These are phyloP conservation scores for Inga leiocalycina DNA, from an alignment of 306 rosid species.

Conservation along the genomic window DNA sequence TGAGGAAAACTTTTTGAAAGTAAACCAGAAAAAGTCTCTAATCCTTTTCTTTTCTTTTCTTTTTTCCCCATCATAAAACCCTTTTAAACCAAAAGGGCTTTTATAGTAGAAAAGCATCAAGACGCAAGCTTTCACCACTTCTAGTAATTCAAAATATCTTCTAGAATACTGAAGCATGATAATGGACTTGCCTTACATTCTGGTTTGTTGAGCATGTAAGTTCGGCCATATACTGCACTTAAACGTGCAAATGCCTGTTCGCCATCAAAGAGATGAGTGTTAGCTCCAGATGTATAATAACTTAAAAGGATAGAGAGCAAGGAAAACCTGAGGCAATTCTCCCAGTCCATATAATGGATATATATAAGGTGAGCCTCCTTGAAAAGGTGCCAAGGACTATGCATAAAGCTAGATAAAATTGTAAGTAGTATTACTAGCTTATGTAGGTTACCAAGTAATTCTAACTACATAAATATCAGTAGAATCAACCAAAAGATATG, in stretches of 20 bases:
- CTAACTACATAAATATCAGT: not conserved
- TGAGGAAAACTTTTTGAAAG: not conserved
- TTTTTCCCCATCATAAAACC: not conserved
- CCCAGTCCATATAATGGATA: slow-evolving; percentile 88
- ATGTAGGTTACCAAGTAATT: not conserved
- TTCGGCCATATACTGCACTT: slow-evolving; percentile 90
- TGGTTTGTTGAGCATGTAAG: slow-evolving; percentile 88
- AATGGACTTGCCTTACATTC: slow-evolving; percentile 63
- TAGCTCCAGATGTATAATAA: slow-evolving; percentile 20
- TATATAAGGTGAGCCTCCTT: slow-evolving; percentile 93
- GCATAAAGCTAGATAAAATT: slow-evolving; percentile 65
- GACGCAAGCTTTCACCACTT: slow-evolving; percentile 1
- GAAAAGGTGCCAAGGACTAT: slow-evolving; percentile 83
- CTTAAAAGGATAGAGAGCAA: slow-evolving; percentile 28
- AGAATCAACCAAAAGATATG: too few species aligned
- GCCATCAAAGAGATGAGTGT: slow-evolving; percentile 14
- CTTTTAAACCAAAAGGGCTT: not conserved
- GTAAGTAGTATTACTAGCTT: slow-evolving; percentile 20
- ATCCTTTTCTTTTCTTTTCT: not conserved
- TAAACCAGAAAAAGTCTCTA: not conserved
- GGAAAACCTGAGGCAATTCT: slow-evolving; percentile 78
- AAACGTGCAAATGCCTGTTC: slow-evolving; percentile 81
- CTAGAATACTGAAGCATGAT: slow-evolving; percentile 22
- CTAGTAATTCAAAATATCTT: not conserved
- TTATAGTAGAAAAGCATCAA: not conserved